Evolutionary conservation across 2,329 filamentous ascomycete species (phyloP).

Genomic region (Coniochaeta prunicola): DNA sequence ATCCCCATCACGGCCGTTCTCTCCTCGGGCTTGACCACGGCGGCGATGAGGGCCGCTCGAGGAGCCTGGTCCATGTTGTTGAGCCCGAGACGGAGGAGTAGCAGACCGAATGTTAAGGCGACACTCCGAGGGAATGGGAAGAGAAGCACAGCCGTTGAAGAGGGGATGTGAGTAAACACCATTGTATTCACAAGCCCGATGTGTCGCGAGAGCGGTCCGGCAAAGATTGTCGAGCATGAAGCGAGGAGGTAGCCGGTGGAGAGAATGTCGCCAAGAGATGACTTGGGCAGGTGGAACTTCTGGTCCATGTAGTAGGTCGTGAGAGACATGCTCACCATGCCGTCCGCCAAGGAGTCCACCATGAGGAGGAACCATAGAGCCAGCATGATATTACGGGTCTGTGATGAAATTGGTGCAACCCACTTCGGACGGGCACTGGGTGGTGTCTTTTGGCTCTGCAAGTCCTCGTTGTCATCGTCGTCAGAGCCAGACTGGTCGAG

Average conservation of each 20-base stretch:
- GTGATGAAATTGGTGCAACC: constrained; percentile 44
- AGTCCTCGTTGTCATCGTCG: not conserved
- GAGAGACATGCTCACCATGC: constrained; percentile 52
- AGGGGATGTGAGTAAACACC: constrained; percentile 56
- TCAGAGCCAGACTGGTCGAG: constrained; percentile 8
- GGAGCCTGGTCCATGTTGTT: constrained; percentile 67
- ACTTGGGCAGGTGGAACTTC: constrained; percentile 48
- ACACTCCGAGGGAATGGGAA: constrained; percentile 49
- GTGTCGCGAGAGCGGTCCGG: constrained; percentile 47
- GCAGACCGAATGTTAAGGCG: constrained; percentile 42
- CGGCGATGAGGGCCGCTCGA: constrained; percentile 58
- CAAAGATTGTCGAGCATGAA: constrained; percentile 46
- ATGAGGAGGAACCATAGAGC: constrained; percentile 58
- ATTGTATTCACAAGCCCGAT: constrained; percentile 59
- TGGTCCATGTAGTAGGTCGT: constrained; percentile 52
- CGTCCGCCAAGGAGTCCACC: constrained; percentile 58
- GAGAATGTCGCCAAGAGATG: constrained; percentile 52
- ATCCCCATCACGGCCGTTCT: constrained; percentile 66
- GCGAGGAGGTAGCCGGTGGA: constrained; percentile 47
- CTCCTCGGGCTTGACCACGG: constrained; percentile 57
- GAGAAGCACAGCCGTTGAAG: constrained; percentile 51
- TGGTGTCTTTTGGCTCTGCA: constrained; percentile 10
- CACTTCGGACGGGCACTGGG: constrained; percentile 28
- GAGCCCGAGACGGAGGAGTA: constrained; percentile 53
- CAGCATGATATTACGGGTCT: constrained; percentile 52